A percentile compares a stretch with the other conserved stretches of the same genome.
These are phyloP conservation scores for Neurospora sp. DNA, from an alignment of 2,329 filamentous ascomycete genomes.

Conservation along the genomic window DNA sequence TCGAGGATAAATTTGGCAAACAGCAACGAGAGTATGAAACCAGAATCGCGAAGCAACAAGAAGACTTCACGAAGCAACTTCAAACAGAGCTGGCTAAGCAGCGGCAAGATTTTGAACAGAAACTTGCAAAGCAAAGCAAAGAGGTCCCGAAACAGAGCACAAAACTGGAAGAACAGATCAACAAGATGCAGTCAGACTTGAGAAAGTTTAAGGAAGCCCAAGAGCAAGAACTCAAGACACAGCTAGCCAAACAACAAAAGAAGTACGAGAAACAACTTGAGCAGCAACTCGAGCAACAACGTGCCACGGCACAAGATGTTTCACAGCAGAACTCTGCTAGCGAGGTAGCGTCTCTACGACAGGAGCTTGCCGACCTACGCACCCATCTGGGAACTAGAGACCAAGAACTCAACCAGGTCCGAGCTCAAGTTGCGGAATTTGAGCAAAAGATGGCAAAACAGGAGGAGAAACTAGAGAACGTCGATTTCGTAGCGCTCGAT, in stretches of 20 bases:
- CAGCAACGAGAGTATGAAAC: not conserved
- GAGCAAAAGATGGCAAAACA: not conserved
- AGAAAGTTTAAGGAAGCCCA: not conserved
- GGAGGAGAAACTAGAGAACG: conserved; percentile 5
- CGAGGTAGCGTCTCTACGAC: not conserved
- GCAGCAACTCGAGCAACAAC: not conserved
- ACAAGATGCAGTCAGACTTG: not conserved
- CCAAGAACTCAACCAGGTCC: not conserved
- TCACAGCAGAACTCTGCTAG: not conserved
- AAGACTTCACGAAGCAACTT: conserved; percentile 1
- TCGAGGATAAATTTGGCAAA: not conserved
- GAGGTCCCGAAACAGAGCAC: not conserved
- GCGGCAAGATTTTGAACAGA: not conserved
- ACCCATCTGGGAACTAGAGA: not conserved
- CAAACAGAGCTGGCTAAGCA: conserved; percentile 1
- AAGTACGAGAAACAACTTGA: not conserved
- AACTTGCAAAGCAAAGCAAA: conserved; percentile 1
- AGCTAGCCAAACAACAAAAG: not conserved
- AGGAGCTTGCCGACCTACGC: not conserved
- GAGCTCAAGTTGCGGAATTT: not conserved
- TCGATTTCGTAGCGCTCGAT: conserved; percentile 9
- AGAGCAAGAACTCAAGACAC: not conserved
- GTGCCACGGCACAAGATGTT: not conserved
- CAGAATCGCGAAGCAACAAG: not conserved
- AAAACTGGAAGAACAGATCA: conserved; percentile 1